These are phyloP conservation scores for Paracoccidioides lutzii DNA, from an alignment of 2,329 filamentous ascomycete species.

Conservation along the genomic window DNA sequence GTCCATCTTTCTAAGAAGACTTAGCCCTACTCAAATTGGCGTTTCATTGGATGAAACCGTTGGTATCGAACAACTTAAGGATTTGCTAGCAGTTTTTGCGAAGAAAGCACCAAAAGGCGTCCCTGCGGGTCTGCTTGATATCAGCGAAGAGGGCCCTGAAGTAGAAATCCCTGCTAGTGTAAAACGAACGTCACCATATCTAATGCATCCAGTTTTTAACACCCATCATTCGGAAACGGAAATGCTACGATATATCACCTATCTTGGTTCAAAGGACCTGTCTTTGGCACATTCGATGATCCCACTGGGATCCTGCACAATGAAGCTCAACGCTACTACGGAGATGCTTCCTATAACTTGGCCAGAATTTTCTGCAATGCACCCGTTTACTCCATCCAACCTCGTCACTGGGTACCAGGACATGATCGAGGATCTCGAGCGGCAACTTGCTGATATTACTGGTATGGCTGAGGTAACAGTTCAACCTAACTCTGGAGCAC, in stretches of 20 bases:
- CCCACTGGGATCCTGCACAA: slow-evolving; percentile 88
- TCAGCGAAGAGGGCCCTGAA: slow-evolving; percentile 26
- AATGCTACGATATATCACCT: slow-evolving; percentile 82
- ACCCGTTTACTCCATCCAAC: slow-evolving; percentile 60
- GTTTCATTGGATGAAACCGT: slow-evolving; percentile 71
- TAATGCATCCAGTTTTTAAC: slow-evolving; percentile 92
- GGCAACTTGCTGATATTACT: slow-evolving; percentile 68
- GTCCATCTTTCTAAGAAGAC: slow-evolving; percentile 49
- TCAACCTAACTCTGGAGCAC: slow-evolving; percentile 90
- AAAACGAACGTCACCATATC: slow-evolving; percentile 58
- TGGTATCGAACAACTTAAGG: slow-evolving; percentile 41
- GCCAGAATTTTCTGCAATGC: slow-evolving; percentile 62
- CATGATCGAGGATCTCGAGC: slow-evolving; percentile 60
- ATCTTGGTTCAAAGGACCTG: slow-evolving; percentile 85
- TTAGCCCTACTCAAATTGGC: slow-evolving; percentile 49
- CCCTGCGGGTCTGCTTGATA: slow-evolving; percentile 14
- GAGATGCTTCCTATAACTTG: slow-evolving; percentile 83
- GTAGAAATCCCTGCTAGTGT: slow-evolving; percentile 41
- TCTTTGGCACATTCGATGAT: slow-evolving; percentile 97
- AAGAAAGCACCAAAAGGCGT: slow-evolving; percentile 28
- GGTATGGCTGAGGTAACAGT: slow-evolving; percentile 82
- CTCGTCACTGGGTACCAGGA: slow-evolving; percentile 55
- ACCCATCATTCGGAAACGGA: slow-evolving; percentile 90
- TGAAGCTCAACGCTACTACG: slow-evolving; percentile 91
- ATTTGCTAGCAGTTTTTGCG: slow-evolving; percentile 46